Conservation (phyloP, 208 protist genomes). For the Leishmania mexicana region DNA sequence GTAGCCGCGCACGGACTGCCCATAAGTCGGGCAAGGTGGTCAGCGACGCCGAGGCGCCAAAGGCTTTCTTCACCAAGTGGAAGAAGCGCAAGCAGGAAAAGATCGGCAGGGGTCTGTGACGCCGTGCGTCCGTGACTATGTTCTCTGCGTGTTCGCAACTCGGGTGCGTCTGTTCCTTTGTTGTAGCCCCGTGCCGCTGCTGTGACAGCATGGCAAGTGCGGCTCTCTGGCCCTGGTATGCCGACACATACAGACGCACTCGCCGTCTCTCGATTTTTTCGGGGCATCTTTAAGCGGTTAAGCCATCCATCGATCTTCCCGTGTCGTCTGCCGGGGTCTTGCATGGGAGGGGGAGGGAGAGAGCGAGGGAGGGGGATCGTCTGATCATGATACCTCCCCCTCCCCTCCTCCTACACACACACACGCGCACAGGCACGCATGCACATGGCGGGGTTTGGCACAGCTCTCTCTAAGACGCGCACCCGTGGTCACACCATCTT, state of each 20-base stretch:
- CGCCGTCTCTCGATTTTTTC: not conserved
- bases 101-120: constrained; percentile 71
- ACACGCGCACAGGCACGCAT: not conserved
- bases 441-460: not conserved
- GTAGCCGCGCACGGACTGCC: constrained; percentile 18
- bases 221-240: not conserved
- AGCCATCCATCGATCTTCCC: not conserved
- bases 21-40: constrained; percentile 29
- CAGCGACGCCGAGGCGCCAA: constrained; percentile 3
- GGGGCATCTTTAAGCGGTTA: not conserved
- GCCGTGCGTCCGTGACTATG: not conserved
- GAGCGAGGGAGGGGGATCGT: not conserved
- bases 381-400: not conserved
- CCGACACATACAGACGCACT: not conserved
- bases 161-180: not conserved
- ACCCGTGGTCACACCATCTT: not conserved
- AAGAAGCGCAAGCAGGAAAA: constrained; percentile 58
- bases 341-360: not conserved
- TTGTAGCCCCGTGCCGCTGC: not conserved
- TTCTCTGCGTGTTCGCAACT: not conserved
- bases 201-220: not conserved
- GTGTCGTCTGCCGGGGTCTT: not conserved
- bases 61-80: constrained; percentile 67
- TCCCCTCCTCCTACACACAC: not conserved
- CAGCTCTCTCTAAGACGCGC: not conserved